Evolutionary conservation across 129 eudicot genomes (phyloP).

Genomic region (Tanacetum coccineum): DNA sequence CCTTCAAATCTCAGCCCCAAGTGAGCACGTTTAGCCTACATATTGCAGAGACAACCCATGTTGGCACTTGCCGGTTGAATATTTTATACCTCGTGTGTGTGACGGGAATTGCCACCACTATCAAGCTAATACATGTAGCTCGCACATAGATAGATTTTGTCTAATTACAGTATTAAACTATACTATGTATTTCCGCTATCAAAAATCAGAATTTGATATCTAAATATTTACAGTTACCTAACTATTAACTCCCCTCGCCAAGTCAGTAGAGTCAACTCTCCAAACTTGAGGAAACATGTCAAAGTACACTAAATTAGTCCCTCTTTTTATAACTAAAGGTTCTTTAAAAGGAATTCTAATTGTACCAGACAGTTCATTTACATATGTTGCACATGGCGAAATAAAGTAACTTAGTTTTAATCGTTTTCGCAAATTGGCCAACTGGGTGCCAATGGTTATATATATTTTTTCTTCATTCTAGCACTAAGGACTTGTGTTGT

Average conservation of each 20-base stretch:
- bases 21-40: too few relatives aligned
- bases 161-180: not conserved
- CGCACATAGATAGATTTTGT: not conserved
- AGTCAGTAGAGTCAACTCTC: not conserved
- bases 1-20: too few relatives aligned
- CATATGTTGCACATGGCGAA: not conserved
- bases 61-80: too few relatives aligned
- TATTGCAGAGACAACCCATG: too few relatives aligned
- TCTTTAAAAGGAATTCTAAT: too few relatives aligned
- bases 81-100: too few relatives aligned
- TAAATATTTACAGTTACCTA: not conserved
- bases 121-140: too few relatives aligned
- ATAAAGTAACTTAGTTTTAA: not conserved
- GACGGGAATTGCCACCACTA: too few relatives aligned
- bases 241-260: not conserved
- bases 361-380: not conserved
- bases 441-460: not conserved
- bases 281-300: not conserved
- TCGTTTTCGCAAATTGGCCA: not conserved
- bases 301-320: not conserved
- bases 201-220: not conserved
- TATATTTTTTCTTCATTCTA: not conserved
- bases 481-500: not conserved
- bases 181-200: too few relatives aligned
- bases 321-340: too few relatives aligned